Conservation (phyloP, 768 basidiomycete genomes). For the Pisolithus microcarpus region DNA sequence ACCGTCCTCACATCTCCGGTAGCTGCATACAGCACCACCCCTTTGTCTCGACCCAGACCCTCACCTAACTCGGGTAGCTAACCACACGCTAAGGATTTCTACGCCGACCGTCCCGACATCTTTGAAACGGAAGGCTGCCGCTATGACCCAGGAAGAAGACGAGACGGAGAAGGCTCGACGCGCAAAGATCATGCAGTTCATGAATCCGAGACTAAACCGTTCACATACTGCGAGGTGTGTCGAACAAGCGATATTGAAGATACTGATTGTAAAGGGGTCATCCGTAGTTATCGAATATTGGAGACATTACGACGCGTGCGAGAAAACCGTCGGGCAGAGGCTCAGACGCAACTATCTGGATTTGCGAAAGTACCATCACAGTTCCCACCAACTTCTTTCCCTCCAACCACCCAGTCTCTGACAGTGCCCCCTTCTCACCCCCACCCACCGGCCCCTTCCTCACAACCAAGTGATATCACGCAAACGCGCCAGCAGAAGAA, state of each 20-base stretch:
- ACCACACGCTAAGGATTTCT: conserved; percentile 65
- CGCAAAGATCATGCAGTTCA: conserved; percentile 70
- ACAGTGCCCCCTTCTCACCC: conserved; percentile 29
- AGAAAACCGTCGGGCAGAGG: conserved; percentile 22
- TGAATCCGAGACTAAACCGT: conserved; percentile 53
- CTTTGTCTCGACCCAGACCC: conserved; percentile 78
- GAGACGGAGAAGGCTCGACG: conserved; percentile 68
- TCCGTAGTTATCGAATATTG: conserved; percentile 48
- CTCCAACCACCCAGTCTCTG: conserved; percentile 29
- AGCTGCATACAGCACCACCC: conserved; percentile 71
- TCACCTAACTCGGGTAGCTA: conserved; percentile 67
- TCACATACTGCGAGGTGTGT: conserved; percentile 45
- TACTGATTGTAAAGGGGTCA: not conserved
- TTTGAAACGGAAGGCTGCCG: conserved; percentile 69
- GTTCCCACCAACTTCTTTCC: conserved; percentile 22
- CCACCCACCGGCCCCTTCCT: conserved; percentile 18
- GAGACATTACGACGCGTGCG: conserved; percentile 36
- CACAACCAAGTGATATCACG: conserved; percentile 25
- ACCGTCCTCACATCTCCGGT: conserved; percentile 7
- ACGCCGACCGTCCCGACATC: conserved; percentile 67
- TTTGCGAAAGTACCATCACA: conserved; percentile 26
- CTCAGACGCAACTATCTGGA: conserved; percentile 18
- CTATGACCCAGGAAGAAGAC: conserved; percentile 66
- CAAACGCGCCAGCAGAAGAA: conserved; percentile 24
- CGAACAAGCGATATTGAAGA: not conserved